phyloP scores from a whole-genome alignment of 2,329 filamentous ascomycete genomes.

The Thermothelomyces thermophilus region DNA sequence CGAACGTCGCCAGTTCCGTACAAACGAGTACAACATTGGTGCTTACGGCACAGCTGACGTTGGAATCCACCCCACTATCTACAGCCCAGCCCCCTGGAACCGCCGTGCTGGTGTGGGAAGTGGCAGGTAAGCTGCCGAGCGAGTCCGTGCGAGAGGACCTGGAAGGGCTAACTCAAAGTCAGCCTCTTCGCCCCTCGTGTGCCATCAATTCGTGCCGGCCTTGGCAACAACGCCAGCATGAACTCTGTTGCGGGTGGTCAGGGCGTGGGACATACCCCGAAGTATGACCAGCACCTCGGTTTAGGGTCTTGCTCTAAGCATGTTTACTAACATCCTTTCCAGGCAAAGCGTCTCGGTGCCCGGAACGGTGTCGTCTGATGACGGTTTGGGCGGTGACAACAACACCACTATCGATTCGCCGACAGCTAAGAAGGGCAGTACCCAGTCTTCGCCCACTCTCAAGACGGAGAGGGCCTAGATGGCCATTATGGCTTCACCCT shows the following conservation, averaged over 20 bases:
- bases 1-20: constrained; percentile 89
- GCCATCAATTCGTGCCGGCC: constrained; percentile 13
- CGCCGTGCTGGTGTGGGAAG: constrained; percentile 26
- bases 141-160: background rate
- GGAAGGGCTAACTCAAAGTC: constrained; percentile 3
- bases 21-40: constrained; percentile 84
- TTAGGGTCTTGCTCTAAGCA: background rate
- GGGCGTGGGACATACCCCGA: constrained; percentile 17
- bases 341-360: constrained; percentile 38
- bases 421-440: constrained; percentile 37
- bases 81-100: constrained; percentile 35
- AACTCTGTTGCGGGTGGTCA: constrained; percentile 14
- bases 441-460: constrained; percentile 45
- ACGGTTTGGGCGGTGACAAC: constrained; percentile 44
- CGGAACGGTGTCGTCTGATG: constrained; percentile 39
- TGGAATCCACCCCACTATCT: constrained; percentile 46
- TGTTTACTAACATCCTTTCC: constrained; percentile 19
- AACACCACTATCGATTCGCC: constrained; percentile 48
- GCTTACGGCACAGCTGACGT: constrained; percentile 59
- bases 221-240: constrained; percentile 13
- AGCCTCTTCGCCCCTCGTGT: constrained; percentile 23
- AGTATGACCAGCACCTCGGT: constrained; percentile 19
- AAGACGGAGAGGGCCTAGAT: constrained; percentile 36
- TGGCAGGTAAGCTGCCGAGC: constrained; percentile 21
- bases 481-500: constrained; percentile 20